Evolutionary conservation across 495 filamentous ascomycete genomes (phyloP).

Genomic region (Penicillium desertorum): DNA sequence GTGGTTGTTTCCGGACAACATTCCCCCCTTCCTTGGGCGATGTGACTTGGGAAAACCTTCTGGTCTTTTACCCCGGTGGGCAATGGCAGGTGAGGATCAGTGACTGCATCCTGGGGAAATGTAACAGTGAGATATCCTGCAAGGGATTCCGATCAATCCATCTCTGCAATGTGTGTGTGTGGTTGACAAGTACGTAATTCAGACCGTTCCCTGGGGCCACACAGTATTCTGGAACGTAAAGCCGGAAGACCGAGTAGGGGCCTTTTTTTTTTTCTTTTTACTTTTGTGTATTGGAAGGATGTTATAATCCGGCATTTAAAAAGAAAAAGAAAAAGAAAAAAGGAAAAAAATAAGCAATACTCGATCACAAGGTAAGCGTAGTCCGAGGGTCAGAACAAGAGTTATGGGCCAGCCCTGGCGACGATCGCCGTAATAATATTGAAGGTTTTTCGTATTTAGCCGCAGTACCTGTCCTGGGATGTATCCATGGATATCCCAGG

Average conservation of each 20-base stretch:
- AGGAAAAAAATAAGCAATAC: too few species aligned
- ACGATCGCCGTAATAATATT: slow-evolving; percentile 31
- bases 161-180: not conserved
- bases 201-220: slow-evolving; percentile 13
- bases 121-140: slow-evolving; percentile 1
- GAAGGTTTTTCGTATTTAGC: not conserved
- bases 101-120: not conserved
- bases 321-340: slow-evolving; percentile 6
- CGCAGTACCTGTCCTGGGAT: slow-evolving; percentile 8
- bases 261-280: not conserved
- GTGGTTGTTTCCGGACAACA: slow-evolving; percentile 24
- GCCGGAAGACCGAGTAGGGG: not conserved
- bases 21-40: slow-evolving; percentile 11
- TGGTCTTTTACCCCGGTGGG: slow-evolving; percentile 13
- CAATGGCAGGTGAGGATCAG: not conserved
- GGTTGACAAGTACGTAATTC: slow-evolving; percentile 19
- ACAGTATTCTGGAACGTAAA: slow-evolving; percentile 21
- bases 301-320: not conserved
- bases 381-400: slow-evolving; percentile 22
- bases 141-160: slow-evolving; percentile 19
- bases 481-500: too few species aligned
- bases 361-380: slow-evolving; percentile 16
- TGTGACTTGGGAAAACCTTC: slow-evolving; percentile 19
- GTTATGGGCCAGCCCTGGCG: slow-evolving; percentile 18
- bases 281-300: not conserved